Evolutionary conservation across 768 basidiomycete species (phyloP), one percentile per base, ranked within the genome.

Genomic region (Tricholomella constricta): DNA sequence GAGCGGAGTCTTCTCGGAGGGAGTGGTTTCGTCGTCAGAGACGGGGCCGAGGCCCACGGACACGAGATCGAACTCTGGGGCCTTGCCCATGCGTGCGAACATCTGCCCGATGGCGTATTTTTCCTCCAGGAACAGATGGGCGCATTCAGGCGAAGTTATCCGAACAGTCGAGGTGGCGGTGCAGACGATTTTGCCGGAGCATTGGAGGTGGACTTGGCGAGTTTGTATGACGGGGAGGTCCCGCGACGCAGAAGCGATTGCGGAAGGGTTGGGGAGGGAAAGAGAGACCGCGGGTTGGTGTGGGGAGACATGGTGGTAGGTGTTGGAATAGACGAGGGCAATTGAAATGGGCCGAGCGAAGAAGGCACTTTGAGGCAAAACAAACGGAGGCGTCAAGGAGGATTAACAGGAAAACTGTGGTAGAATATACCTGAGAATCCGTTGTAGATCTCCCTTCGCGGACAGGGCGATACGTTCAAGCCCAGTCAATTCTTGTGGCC

Each of bases 371-470:
- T 35, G 9, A 4, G 4, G 31, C 14, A 43, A 29, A 26, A 25
- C 23, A 17, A 11, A 23, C 26, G n/a, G 31, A 14, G 9, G 31
- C 57, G 20, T 41, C 20, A 29, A 37, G 20, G 10, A 17, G 56
- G 44, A 15, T n/a, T 25, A 19, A 36, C 6, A 11, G 26, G 29
- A 15, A 15, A 44, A 25, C 25, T 32, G 22, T 19, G 10, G 46
- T 34, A 20, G 8, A 15, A 53, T 61, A 15, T 60, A 85, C 88
- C 87, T 88, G 17, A 89, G 69, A 14, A 86, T 68, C 22, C 86
- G 76, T 64, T 89, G 88, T 6, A 89, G 66, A 64, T 89, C 85
- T 4, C 87, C 88, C 58, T 85, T 85, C 0, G 86, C 81, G 27
- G 84, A 81, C 25, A 89, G 76, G 51, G 84, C 80, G 48, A 89